Base-by-base conservation (phyloP, 2,329 filamentous ascomycete genomes). In the Aspergillus viridinutans region DNA sequence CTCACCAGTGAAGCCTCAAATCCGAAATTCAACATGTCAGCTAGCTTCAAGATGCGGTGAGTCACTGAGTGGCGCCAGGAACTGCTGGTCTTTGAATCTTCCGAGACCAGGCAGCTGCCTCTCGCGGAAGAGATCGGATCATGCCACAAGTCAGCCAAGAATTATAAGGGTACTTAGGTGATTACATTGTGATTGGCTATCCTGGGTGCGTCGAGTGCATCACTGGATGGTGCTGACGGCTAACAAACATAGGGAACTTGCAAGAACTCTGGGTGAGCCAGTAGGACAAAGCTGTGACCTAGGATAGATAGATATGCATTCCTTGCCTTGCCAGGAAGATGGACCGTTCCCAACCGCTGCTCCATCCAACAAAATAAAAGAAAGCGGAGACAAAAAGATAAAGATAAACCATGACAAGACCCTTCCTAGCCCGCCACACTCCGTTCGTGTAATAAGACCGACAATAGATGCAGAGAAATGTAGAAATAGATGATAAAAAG, bases 381-480 rank as follows among this genome's bases (percentile, higher is more conserved):
- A 49, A 56, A 54, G 59, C 52, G 32, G 17, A 14, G 14, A 38
- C 32, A 38, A 57, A 45, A 61, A 45, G 51, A 55, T 25, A 55
- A 51, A 53, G 21, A 53, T 29, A 42, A 58, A 61, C 55, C 35
- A 28, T 48, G 60, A 63, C 57, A 56, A 66, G 55, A 62, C 61
- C 69, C 61, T 59, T 64, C 69, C 65, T 63, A 67, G 64, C 63
- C 69, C 59, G 64, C 60, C 67, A 62, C 68, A 69, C 70, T 70
- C 70, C 69, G 55, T 63, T 61, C 61, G 60, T 58, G 64, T 59
- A 58, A 60, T 61, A 52, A 58, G 57, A 59, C 53, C 49, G 53
- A 53, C 56, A 59, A 54, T 60, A 54, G 57, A 55, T 58, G 56
- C 53, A 63, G 57, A 57, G 47, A 63, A 57, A 57, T 53, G 53